Evolutionary conservation across 805 yeast species (phyloP), one percentile per base, ranked within the genome.

Genomic region (Metschnikowia kofuensis): DNA sequence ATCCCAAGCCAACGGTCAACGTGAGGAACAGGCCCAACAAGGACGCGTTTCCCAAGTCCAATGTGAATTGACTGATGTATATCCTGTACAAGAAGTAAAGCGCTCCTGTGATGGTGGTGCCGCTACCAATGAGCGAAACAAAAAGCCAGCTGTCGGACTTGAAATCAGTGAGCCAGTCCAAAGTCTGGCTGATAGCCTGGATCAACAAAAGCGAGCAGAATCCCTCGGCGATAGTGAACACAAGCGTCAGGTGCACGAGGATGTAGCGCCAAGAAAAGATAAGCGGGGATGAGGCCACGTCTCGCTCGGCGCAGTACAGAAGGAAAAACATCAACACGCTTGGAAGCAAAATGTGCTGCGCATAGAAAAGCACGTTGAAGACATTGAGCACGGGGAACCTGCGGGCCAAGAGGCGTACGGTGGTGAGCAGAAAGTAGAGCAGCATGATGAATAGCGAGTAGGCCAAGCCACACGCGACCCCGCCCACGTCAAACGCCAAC

Each of bases 401-500:
- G 43, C 72, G 63, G 34, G 80, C 70, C 38, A 83, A 56, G 30
- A 89, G 74, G 49, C 95, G 76, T 30, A 89, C 60, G 1, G 95
- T 83, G 8, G 97, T 88, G 47, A 89, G 70, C 6, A 79, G 63
- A 52, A 88, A 84, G 66, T 90, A 91, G 45, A 86, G 67, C 38
- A 56, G 43, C 49, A 67, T 64, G 38, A 79, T 71, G 47, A 88
- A 79, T 42, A 92, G 75, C 7, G 96, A 84, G 65, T 83, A 94
- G 15, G 95, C 82, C 51, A 94, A 71, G 1, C 99, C 99, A 67
- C 98, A 92, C 48, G 82, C 77, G 15, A 84, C 77, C 1, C 98
- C 97, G 9, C 98, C 98, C 35, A 89, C 85, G 61, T 92, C 96
- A 67, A 94, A 94, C 26, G 97, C 87, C 52, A 94, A 77, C 5